phyloP scores from a whole-genome alignment of 1,284 basidiomycete species.

The Volvariella volvacea region DNA sequence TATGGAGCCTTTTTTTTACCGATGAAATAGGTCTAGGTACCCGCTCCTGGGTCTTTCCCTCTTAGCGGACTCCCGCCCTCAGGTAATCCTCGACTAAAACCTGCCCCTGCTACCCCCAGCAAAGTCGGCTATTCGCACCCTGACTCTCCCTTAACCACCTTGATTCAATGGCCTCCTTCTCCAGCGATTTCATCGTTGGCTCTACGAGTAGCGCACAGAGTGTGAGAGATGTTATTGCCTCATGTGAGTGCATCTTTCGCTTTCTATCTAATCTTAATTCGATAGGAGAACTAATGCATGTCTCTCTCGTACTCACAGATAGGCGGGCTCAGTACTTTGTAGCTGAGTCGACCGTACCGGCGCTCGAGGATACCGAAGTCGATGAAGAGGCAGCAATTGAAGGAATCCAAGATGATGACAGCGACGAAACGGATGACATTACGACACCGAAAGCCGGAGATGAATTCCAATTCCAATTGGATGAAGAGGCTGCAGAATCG shows the following conservation, averaged over 20 bases:
- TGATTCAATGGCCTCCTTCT: constrained; percentile 28
- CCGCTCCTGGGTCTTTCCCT: too few species aligned
- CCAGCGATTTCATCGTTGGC: constrained; percentile 40
- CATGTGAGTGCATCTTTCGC: constrained; percentile 18
- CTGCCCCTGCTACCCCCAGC: too few species aligned
- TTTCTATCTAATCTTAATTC: neutral
- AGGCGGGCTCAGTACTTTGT: constrained; percentile 45
- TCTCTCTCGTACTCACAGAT: constrained; percentile 30
- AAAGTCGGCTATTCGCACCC: neutral
- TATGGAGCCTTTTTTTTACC: too few species aligned
- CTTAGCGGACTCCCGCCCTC: too few species aligned
- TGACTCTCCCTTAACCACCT: constrained; percentile 6
- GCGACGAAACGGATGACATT: constrained; percentile 20
- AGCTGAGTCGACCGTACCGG: constrained; percentile 46
- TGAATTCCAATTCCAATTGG: constrained; percentile 37
- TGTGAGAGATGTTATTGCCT: constrained; percentile 42
- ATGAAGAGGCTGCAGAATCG: constrained; percentile 16
- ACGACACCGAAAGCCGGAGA: constrained; percentile 11
- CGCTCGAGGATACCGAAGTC: constrained; percentile 32
- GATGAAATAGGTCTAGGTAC: too few species aligned
- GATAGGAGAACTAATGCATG: neutral
- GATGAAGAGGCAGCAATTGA: constrained; percentile 21
- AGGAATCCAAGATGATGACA: constrained; percentile 23
- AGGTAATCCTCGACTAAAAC: too few species aligned
- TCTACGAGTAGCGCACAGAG: constrained; percentile 46